These are phyloP conservation scores for Phialophora verrucosa DNA, from an alignment of 2,329 filamentous ascomycete species.

Conservation along the genomic window DNA sequence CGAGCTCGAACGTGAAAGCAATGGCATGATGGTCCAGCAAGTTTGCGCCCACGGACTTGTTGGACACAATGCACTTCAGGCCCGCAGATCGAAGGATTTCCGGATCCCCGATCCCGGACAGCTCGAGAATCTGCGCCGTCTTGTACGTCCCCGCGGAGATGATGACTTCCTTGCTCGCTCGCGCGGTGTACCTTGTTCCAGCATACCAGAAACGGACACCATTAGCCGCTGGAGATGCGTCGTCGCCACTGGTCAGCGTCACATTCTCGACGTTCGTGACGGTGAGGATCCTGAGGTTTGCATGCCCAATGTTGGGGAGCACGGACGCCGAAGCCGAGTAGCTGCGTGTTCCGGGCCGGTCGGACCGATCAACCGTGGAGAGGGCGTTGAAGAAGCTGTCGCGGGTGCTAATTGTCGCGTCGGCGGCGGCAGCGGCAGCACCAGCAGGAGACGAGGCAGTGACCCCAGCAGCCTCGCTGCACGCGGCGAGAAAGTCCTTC, in stretches of 20 bases:
- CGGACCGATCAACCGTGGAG: constrained; percentile 28
- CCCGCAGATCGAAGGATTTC: constrained; percentile 58
- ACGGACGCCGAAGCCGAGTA: constrained; percentile 50
- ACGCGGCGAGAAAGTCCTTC: constrained; percentile 22
- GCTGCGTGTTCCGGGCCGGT: constrained; percentile 40
- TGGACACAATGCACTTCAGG: constrained; percentile 61
- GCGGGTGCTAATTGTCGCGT: constrained; percentile 17
- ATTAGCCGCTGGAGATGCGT: constrained; percentile 49
- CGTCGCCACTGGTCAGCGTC: constrained; percentile 44
- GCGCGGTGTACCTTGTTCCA: constrained; percentile 42
- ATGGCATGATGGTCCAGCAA: constrained; percentile 60
- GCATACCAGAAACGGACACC: constrained; percentile 47
- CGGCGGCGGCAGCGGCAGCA: neutral
- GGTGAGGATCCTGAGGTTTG: constrained; percentile 55
- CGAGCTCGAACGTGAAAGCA: constrained; percentile 20
- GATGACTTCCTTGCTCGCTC: constrained; percentile 54
- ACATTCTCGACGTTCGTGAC: constrained; percentile 55
- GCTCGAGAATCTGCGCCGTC: constrained; percentile 68
- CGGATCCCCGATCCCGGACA: constrained; percentile 66
- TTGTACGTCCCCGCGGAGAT: constrained; percentile 63
- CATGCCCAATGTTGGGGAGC: constrained; percentile 43
- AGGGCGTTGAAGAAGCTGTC: constrained; percentile 20
- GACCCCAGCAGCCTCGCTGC: constrained; percentile 22
- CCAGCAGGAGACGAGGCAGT: neutral
- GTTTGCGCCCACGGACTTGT: constrained; percentile 68